A percentile compares a stretch with the other conserved stretches of the same genome.
Conservation (phyloP, 2,329 filamentous ascomycete genomes). For the Monilinia fructicola region DNA sequence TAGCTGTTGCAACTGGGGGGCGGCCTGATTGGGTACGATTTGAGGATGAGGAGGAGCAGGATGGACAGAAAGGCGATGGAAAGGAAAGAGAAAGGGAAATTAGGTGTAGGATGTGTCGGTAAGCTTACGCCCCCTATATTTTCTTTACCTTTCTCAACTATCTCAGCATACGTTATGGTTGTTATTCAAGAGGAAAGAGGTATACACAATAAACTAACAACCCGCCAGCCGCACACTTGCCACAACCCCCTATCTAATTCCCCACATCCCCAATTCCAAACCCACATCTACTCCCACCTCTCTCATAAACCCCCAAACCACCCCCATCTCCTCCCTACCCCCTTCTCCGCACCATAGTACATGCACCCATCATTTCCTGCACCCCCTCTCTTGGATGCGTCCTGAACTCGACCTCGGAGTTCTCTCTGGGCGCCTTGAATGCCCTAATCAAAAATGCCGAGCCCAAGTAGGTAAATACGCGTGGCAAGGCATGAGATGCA, state of each 20-base stretch:
- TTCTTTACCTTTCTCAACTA: neutral
- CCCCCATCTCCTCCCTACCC: slow-evolving; percentile 36
- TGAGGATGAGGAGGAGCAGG: slow-evolving; percentile 61
- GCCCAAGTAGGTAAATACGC: slow-evolving; percentile 89
- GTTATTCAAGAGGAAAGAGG: neutral
- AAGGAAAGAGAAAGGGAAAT: slow-evolving; percentile 53
- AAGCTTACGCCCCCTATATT: slow-evolving; percentile 19
- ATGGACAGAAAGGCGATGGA: slow-evolving; percentile 29
- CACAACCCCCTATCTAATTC: slow-evolving; percentile 59
- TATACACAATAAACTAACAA: slow-evolving; percentile 6
- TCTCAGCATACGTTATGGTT: neutral
- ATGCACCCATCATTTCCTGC: slow-evolving; percentile 87
- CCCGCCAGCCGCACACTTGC: slow-evolving; percentile 52
- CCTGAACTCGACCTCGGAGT: slow-evolving; percentile 75
- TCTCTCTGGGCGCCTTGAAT: slow-evolving; percentile 80
- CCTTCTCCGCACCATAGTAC: slow-evolving; percentile 37
- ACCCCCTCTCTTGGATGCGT: slow-evolving; percentile 95
- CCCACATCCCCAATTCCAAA: slow-evolving; percentile 47
- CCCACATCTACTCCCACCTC: slow-evolving; percentile 32
- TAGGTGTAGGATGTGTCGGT: slow-evolving; percentile 89
- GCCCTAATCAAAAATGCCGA: slow-evolving; percentile 74
- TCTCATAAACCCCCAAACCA: slow-evolving; percentile 25
- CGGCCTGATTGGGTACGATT: slow-evolving; percentile 82
- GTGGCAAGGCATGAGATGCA: slow-evolving; percentile 94
- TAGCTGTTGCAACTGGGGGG: slow-evolving; percentile 70